A percentile compares a stretch with the other conserved stretches of the same genome.
These are phyloP conservation scores for Micromonas commoda DNA, from an alignment of 139 green algal species.

Conservation along the genomic window DNA sequence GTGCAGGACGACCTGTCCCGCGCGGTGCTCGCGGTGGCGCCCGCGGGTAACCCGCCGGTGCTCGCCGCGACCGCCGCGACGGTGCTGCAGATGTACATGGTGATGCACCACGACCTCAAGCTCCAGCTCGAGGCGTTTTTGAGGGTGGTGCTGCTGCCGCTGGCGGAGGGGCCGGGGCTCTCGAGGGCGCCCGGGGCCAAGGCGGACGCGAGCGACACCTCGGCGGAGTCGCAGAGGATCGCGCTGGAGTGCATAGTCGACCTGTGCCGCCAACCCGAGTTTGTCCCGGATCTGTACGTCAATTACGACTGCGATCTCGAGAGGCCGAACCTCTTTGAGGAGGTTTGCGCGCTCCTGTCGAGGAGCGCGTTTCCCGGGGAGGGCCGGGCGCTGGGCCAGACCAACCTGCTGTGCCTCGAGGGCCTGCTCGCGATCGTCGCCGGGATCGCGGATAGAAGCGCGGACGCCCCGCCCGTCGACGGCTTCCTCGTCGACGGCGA, in stretches of 20 bases:
- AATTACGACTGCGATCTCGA: conserved; percentile 79
- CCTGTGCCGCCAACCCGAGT: conserved; percentile 74
- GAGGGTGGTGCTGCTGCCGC: conserved; percentile 60
- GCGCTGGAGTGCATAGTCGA: conserved; percentile 89
- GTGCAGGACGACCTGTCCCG: conserved; percentile 60
- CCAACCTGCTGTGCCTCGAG: conserved; percentile 79
- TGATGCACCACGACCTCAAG: conserved; percentile 60
- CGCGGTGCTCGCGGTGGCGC: conserved; percentile 51
- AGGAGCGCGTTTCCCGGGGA: conserved; percentile 43
- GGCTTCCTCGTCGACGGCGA: neutral
- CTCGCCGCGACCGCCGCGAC: conserved; percentile 2
- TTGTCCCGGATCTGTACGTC: conserved; percentile 75
- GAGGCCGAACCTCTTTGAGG: conserved; percentile 26
- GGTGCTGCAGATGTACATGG: conserved; percentile 58
- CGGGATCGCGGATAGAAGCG: conserved; percentile 35
- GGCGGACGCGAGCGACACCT: conserved; percentile 34
- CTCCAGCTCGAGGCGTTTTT: conserved; percentile 82
- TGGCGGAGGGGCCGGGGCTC: conserved; percentile 66
- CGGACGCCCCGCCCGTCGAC: neutral
- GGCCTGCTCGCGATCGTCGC: conserved; percentile 77
- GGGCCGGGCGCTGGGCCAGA: conserved; percentile 47
- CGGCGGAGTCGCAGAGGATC: conserved; percentile 63
- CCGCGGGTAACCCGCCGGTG: conserved; percentile 28
- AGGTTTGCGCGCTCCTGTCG: conserved; percentile 2
- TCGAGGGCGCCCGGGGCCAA: neutral